A percentile compares a stretch with the other conserved stretches of the same genome.
Conservation (phyloP, 192 early-diverging fungal species). For the Geosiphon pyriformis region DNA sequence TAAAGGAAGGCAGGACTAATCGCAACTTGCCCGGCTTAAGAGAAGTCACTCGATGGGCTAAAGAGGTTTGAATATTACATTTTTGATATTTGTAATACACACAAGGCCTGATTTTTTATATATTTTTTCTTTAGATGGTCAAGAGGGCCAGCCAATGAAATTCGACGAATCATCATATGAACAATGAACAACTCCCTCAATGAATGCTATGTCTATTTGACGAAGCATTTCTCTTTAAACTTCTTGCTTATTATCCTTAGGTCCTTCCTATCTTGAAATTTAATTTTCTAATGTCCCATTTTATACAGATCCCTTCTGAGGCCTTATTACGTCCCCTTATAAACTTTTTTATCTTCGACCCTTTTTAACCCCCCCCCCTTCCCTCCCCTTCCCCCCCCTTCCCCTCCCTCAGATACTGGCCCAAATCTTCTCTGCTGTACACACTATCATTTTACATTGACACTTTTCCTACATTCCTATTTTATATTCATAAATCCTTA, state of each 20-base stretch:
- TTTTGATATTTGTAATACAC: conserved; percentile 34
- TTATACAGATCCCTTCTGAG: neutral
- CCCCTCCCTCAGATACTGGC: neutral
- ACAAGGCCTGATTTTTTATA: neutral
- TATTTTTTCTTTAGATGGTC: conserved; percentile 16
- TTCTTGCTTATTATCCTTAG: conserved; percentile 8
- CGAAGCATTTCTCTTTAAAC: neutral
- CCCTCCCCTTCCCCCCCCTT: neutral
- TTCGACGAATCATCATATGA: conserved; percentile 1
- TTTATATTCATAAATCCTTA: neutral
- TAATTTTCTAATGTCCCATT: neutral
- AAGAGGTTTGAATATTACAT: conserved; percentile 43
- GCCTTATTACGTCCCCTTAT: conserved; percentile 3
- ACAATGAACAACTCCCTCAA: neutral
- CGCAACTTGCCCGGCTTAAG: conserved; percentile 47
- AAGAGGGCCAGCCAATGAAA: conserved; percentile 24
- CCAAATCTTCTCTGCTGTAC: neutral
- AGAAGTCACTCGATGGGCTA: conserved; percentile 65
- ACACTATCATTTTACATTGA: neutral
- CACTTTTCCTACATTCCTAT: neutral
- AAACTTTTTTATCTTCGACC: conserved; percentile 1
- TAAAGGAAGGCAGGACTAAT: conserved; percentile 73
- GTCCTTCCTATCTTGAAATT: conserved; percentile 11
- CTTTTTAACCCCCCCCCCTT: neutral
- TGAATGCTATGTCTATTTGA: neutral